Evolutionary conservation across 495 filamentous ascomycete species (phyloP).

Genomic region (Letharia columbiana): DNA sequence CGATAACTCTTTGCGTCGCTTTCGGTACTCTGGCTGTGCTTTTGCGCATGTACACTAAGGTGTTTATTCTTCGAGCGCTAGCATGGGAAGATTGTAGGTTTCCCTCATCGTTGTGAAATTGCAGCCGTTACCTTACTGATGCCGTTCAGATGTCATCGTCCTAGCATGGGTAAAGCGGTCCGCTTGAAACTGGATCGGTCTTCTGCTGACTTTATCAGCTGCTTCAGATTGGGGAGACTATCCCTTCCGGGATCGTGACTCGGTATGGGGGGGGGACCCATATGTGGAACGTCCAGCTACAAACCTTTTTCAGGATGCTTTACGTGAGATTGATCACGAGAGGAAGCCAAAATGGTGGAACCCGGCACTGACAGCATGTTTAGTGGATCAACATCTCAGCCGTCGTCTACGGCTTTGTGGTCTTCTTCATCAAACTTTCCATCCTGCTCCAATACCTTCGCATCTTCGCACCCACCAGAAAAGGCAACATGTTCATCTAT

Average conservation of each 20-base stretch:
- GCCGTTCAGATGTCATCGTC: constrained; percentile 13
- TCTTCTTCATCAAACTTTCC: constrained; percentile 20
- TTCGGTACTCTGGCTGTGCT: constrained; percentile 11
- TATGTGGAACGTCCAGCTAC: constrained; percentile 20
- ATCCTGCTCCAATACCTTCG: constrained; percentile 23
- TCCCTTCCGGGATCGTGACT: neutral
- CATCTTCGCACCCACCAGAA: constrained; percentile 20
- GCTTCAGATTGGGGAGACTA: neutral
- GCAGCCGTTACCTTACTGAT: neutral
- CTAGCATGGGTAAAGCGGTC: constrained; percentile 15
- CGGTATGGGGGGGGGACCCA: constrained; percentile 11
- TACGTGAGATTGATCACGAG: constrained; percentile 10
- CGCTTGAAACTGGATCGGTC: neutral
- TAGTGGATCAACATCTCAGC: constrained; percentile 16
- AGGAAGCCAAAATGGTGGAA: neutral
- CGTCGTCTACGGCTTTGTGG: constrained; percentile 12
- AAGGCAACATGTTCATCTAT: constrained; percentile 16
- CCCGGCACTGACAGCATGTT: neutral
- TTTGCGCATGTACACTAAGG: constrained; percentile 19
- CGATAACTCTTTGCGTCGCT: constrained; percentile 1
- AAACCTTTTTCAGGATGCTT: constrained; percentile 16
- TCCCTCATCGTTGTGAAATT: neutral
- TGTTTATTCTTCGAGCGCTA: constrained; percentile 10
- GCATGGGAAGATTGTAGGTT: constrained; percentile 22
- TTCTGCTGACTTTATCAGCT: neutral